Evolutionary conservation across 2,329 filamentous ascomycete genomes (phyloP).

Genomic region (Aspergillus quadrilineatus): DNA sequence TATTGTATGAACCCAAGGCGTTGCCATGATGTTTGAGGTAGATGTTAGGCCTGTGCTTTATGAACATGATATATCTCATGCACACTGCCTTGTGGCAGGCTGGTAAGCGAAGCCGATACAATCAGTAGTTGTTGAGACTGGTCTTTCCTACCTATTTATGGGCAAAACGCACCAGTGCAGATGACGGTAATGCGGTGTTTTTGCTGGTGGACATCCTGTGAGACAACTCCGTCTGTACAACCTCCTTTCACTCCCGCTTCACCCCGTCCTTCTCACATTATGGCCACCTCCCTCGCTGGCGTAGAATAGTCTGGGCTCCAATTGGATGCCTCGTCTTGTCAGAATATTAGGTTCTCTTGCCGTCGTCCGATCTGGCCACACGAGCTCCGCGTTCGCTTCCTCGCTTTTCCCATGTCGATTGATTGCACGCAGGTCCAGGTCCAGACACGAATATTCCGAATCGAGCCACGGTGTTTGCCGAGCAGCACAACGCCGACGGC

Average conservation of each 20-base stretch:
- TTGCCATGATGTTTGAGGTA: slow-evolving; percentile 14
- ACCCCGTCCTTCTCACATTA: neutral
- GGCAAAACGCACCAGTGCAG: neutral
- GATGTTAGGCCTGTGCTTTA: slow-evolving; percentile 13
- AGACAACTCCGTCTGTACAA: slow-evolving; percentile 11
- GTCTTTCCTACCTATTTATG: neutral
- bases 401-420: neutral
- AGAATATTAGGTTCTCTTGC: neutral
- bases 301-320: neutral
- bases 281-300: neutral
- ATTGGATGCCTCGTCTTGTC: slow-evolving; percentile 10
- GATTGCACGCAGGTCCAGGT: neutral
- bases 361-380: slow-evolving; percentile 1
- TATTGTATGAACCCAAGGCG: slow-evolving; percentile 16
- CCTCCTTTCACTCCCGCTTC: slow-evolving; percentile 7
- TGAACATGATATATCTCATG: slow-evolving; percentile 15
- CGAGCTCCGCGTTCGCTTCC: neutral
- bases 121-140: neutral
- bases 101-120: neutral
- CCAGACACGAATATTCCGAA: neutral
- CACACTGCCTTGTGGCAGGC: slow-evolving; percentile 17
- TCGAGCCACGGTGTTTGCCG: neutral
- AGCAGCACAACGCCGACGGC: neutral
- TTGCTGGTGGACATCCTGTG: neutral
- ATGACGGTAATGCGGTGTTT: neutral